Evolutionary conservation across 805 yeast genomes (phyloP), one percentile per base, ranked within the genome.

Genomic region (Zygoascus bituminiphila): DNA sequence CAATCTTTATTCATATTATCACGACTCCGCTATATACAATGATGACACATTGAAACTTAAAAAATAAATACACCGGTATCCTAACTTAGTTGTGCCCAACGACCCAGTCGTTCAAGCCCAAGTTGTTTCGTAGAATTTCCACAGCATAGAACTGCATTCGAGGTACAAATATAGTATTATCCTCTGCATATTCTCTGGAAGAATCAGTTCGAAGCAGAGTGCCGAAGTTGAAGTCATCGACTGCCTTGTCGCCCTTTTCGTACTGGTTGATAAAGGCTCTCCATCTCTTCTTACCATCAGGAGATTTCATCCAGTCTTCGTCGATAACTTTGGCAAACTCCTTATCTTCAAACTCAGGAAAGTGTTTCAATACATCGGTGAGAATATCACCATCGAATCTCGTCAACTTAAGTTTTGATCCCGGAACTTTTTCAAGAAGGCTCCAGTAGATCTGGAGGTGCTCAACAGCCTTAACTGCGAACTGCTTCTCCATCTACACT

Each of bases 381-480:
- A 63, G 64, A 46, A 71, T 61, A 45, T 66, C 71, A 47, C 70
- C 70, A 52, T 71, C 75, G 31, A 58, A 40, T 46, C 54, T 52
- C 17, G 73, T 68, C 24, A 68, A 73, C 61, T 79, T 84, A 52
- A 91, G 69, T 61, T 36, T 67, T 72, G 63, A 79, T 84, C 54
- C 97, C 52, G 83, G 81, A 49, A 88, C 70, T 57, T 79, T 78
- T 50, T 76, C 76, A 48, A 93, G 69, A 50, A 93, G 67, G 43
- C 75, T 74, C 96, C 96, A 93, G 76, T 91, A 93, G 1, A 96
- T 82, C 62, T 88, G 95, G 50, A 95, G 93, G 66, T 93, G 98
- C 67, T 78, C 81, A 15, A 93, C 98, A 4, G 98, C 98, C 68
- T 84, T 87, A 51, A 93, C 98, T 38, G 98, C 98, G 62, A 93